A percentile compares a stretch with the other conserved stretches of the same genome.
These are phyloP conservation scores for Stephanodiscus triporus DNA, from an alignment of 108 stramenopile species.

Conservation along the genomic window DNA sequence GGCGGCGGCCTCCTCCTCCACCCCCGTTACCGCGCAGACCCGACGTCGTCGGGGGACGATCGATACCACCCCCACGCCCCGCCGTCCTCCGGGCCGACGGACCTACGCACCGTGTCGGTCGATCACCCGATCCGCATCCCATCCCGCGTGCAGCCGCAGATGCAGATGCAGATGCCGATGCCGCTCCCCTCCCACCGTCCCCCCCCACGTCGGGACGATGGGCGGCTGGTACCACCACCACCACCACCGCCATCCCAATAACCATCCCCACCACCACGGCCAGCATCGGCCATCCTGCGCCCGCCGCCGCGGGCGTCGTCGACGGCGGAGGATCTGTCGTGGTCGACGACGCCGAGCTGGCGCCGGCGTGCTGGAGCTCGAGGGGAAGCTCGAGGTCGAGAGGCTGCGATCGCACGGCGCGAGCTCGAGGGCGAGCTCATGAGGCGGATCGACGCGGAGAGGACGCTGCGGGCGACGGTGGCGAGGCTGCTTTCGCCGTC, in stretches of 20 bases:
- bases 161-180: too few relatives aligned
- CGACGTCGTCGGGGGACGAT: too few relatives aligned
- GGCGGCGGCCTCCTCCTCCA: too few relatives aligned
- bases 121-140: neutral
- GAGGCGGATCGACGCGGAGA: neutral
- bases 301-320: too few relatives aligned
- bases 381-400: neutral
- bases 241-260: neutral
- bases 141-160: neutral
- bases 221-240: neutral
- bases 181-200: neutral
- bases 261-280: too few relatives aligned
- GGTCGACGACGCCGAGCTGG: neutral
- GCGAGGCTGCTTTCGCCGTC: neutral
- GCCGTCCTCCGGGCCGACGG: too few relatives aligned
- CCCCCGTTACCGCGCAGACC: too few relatives aligned
- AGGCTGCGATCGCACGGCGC: neutral
- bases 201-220: neutral
- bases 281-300: too few relatives aligned
- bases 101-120: conserved; percentile 4
- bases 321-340: too few relatives aligned
- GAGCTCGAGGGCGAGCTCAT: neutral
- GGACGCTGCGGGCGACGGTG: neutral
- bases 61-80: too few relatives aligned
- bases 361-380: neutral